Conservation (phyloP, 805 yeast genomes). For the Starmerella asiatica region DNA sequence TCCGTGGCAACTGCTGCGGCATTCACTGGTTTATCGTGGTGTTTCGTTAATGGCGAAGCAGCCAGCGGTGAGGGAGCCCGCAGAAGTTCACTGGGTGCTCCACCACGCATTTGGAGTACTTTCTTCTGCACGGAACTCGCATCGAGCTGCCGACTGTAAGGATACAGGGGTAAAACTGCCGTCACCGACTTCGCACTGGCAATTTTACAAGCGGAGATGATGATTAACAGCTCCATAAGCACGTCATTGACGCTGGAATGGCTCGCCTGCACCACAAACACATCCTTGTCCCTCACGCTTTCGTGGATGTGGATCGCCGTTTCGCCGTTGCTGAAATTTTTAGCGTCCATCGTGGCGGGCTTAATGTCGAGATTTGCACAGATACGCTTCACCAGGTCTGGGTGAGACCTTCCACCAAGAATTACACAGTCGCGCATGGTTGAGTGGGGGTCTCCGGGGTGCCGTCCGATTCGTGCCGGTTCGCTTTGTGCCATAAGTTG, state of each 20-base stretch:
- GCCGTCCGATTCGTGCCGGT: too few species aligned
- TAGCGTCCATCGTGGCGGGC: slow-evolving; percentile 45
- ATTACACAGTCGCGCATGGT: slow-evolving; percentile 72
- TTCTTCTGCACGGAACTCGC: slow-evolving; percentile 48
- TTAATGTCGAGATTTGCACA: slow-evolving; percentile 66
- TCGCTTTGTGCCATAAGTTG: too few species aligned
- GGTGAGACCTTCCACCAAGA: slow-evolving; percentile 85
- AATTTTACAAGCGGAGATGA: slow-evolving; percentile 83
- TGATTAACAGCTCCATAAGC: slow-evolving; percentile 66
- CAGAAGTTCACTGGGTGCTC: not conserved
- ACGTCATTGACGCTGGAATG: slow-evolving; percentile 81
- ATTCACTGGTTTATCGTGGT: not conserved
- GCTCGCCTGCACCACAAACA: slow-evolving; percentile 76
- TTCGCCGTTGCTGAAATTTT: slow-evolving; percentile 65
- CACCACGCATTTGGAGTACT: not conserved
- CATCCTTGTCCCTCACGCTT: slow-evolving; percentile 92
- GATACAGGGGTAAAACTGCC: slow-evolving; percentile 84
- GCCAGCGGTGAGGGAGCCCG: not conserved
- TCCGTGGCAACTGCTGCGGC: not conserved
- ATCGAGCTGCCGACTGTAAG: slow-evolving; percentile 93
- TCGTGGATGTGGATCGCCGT: slow-evolving; percentile 75
- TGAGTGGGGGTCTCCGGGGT: too few species aligned
- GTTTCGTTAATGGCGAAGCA: not conserved
- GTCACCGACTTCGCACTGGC: slow-evolving; percentile 83
- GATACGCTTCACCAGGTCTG: slow-evolving; percentile 57